Percentiles rank a stretch among this genome's conserved stretches.
These are phyloP conservation scores for Coffea eugenioides DNA, from an alignment of 257 asterid species.

Conservation along the genomic window DNA sequence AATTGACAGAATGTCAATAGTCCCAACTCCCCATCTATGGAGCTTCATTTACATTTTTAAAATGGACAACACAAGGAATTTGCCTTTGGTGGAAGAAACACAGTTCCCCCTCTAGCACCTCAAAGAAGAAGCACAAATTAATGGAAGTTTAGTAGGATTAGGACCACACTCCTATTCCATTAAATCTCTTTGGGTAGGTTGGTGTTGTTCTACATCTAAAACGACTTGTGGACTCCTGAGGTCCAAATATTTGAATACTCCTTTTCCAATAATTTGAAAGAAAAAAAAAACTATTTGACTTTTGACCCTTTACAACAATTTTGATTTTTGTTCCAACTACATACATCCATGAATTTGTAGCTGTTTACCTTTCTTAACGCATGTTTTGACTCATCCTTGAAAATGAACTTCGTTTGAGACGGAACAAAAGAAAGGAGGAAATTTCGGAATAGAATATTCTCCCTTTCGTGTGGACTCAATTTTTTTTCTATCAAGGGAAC, in stretches of 20 bases:
- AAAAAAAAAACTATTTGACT: background rate
- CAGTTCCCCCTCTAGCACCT: background rate
- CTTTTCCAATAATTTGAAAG: slow-evolving; percentile 2
- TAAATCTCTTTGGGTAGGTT: background rate
- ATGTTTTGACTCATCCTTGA: background rate
- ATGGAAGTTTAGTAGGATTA: background rate
- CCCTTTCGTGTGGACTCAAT: background rate
- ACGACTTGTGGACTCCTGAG: slow-evolving; percentile 7
- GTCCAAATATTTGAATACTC: slow-evolving; percentile 8
- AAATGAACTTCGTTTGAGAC: background rate
- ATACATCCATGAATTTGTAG: background rate
- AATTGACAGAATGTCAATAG: background rate
- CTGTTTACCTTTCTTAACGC: background rate
- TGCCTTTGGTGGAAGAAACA: slow-evolving; percentile 2
- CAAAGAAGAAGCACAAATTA: background rate
- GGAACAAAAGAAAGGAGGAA: background rate
- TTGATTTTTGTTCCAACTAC: background rate
- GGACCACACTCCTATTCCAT: slow-evolving; percentile 15
- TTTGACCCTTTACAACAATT: background rate
- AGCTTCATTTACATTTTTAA: background rate
- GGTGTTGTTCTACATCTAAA: background rate
- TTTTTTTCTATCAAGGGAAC: background rate
- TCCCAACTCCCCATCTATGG: background rate
- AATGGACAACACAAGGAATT: slow-evolving; percentile 2
- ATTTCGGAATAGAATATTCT: background rate